Conservation (phyloP, 768 basidiomycete genomes). For the Leccinum arenicola region DNA sequence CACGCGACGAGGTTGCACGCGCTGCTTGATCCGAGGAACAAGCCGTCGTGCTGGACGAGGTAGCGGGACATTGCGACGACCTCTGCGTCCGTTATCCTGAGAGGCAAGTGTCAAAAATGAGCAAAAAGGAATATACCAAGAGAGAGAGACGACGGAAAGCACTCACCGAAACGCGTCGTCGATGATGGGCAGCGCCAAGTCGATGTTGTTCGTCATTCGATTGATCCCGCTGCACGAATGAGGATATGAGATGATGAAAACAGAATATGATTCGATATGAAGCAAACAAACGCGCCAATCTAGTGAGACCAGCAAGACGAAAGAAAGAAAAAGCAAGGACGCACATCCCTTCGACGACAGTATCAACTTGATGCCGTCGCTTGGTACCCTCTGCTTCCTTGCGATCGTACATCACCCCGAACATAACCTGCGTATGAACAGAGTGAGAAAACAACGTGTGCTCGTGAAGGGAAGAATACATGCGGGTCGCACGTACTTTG, state of each 20-base stretch:
- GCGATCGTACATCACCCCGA: conserved; percentile 93
- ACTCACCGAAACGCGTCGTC: conserved; percentile 84
- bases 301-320: background rate
- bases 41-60: conserved; percentile 84
- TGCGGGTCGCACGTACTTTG: conserved; percentile 50
- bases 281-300: background rate
- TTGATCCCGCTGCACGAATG: conserved; percentile 74
- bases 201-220: conserved; percentile 86
- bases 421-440: conserved; percentile 56
- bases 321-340: conserved; percentile 16
- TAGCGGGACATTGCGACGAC: conserved; percentile 96
- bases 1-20: conserved; percentile 96
- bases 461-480: background rate
- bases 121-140: background rate
- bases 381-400: conserved; percentile 93
- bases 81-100: conserved; percentile 87
- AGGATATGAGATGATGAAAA: background rate
- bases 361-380: conserved; percentile 91
- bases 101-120: background rate
- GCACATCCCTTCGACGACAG: conserved; percentile 90
- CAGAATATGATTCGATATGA: too few relatives aligned
- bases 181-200: conserved; percentile 78
- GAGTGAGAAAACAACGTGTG: background rate
- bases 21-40: conserved; percentile 94
- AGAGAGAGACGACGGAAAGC: background rate